These are phyloP conservation scores for Leccinellum luteum DNA, from an alignment of 768 basidiomycete species.

Conservation along the genomic window DNA sequence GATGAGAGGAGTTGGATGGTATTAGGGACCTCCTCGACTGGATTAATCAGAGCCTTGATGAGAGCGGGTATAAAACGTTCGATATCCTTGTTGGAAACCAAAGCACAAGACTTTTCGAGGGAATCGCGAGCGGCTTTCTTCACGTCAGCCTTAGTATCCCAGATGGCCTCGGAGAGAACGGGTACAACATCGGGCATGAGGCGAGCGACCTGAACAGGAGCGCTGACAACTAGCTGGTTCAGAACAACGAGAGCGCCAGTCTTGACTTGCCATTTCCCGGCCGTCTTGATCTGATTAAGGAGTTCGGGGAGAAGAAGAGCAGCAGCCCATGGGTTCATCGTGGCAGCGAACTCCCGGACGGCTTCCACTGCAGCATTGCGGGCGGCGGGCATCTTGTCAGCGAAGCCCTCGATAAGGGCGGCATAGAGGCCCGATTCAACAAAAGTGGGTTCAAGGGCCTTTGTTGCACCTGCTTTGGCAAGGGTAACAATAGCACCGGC, in stretches of 20 bases:
- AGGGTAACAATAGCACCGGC: slow-evolving; percentile 67
- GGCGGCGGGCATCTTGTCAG: slow-evolving; percentile 91
- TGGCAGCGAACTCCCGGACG: slow-evolving; percentile 67
- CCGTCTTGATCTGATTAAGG: slow-evolving; percentile 90
- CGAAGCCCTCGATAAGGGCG: slow-evolving; percentile 86
- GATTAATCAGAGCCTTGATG: slow-evolving; percentile 97
- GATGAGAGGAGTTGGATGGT: slow-evolving; percentile 94
- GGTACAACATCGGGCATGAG: slow-evolving; percentile 96
- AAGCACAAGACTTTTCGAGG: slow-evolving; percentile 89
- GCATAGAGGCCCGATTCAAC: slow-evolving; percentile 83
- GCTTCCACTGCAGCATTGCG: slow-evolving; percentile 83
- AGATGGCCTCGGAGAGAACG: slow-evolving; percentile 91
- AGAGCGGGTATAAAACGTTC: slow-evolving; percentile 96
- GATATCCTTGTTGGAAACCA: slow-evolving; percentile 98
- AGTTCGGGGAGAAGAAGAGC: slow-evolving; percentile 80
- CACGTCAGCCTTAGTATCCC: slow-evolving; percentile 98
- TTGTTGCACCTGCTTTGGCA: slow-evolving; percentile 66
- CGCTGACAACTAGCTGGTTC: slow-evolving; percentile 83
- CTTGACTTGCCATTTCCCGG: slow-evolving; percentile 98
- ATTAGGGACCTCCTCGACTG: slow-evolving; percentile 97
- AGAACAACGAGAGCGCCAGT: slow-evolving; percentile 78
- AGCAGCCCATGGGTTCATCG: slow-evolving; percentile 88
- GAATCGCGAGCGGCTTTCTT: slow-evolving; percentile 97
- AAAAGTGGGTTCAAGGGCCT: slow-evolving; percentile 86
- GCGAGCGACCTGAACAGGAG: slow-evolving; percentile 78